A percentile compares a stretch with the other conserved stretches of the same genome.
phyloP scores from a whole-genome alignment of 257 asterid genomes.

The Gentiana straminea region DNA sequence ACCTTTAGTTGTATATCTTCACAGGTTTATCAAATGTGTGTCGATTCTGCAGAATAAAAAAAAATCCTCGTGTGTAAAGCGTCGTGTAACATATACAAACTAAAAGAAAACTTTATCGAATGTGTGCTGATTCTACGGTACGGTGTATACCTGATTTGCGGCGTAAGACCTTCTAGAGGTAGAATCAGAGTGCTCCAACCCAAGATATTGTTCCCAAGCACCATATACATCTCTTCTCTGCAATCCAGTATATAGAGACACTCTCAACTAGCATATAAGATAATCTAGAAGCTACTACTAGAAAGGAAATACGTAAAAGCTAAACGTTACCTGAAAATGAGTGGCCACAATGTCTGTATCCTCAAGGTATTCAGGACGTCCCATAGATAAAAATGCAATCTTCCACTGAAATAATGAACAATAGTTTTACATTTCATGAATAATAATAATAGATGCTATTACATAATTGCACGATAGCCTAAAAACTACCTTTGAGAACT shows the following conservation, averaged over 20 bases:
- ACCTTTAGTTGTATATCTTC: constrained; percentile 51
- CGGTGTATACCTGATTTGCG: constrained; percentile 38
- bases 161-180: constrained; percentile 50
- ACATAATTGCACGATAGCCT: background rate
- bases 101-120: background rate
- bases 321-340: constrained; percentile 42
- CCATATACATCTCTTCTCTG: constrained; percentile 64
- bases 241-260: constrained; percentile 3
- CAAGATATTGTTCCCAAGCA: constrained; percentile 67
- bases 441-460: background rate
- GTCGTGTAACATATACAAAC: background rate
- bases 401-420: constrained; percentile 38
- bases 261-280: constrained; percentile 3
- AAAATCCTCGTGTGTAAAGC: background rate
- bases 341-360: constrained; percentile 42
- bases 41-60: constrained; percentile 47
- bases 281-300: background rate
- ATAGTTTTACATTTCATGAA: background rate
- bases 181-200: constrained; percentile 57
- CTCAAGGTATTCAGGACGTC: constrained; percentile 54
- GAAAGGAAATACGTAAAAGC: background rate
- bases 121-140: background rate
- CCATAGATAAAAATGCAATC: constrained; percentile 50
- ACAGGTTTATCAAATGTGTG: constrained; percentile 64
- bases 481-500: constrained; percentile 20